Evolutionary conservation across 805 yeast genomes (phyloP).

Genomic region (Candida ortonii): DNA sequence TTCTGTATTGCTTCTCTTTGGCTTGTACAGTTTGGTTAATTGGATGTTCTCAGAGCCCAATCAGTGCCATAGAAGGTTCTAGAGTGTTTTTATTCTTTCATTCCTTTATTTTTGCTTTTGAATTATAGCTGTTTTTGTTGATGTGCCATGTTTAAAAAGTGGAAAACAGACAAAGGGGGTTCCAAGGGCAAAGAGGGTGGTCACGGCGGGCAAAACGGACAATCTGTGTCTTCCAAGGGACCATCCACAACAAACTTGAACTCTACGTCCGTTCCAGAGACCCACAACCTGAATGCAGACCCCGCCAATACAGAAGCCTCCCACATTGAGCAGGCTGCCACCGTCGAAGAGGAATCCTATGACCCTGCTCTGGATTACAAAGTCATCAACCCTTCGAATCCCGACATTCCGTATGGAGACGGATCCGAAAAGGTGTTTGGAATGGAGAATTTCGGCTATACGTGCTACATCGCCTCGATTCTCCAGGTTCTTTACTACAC

Average conservation of each 20-base stretch:
- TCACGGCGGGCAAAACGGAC: background rate
- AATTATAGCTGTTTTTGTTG: background rate
- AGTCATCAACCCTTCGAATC: constrained; percentile 19
- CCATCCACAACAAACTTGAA: constrained; percentile 1
- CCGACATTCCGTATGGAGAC: constrained; percentile 53
- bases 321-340: constrained; percentile 18
- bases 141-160: constrained; percentile 25
- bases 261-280: constrained; percentile 1
- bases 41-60: background rate
- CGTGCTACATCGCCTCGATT: constrained; percentile 93
- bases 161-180: constrained; percentile 24
- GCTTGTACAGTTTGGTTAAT: no score
- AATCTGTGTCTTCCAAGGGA: constrained; percentile 1
- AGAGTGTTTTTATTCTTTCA: background rate
- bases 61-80: constrained; percentile 1
- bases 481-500: constrained; percentile 84
- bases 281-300: background rate
- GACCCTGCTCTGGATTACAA: constrained; percentile 25
- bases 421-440: constrained; percentile 73
- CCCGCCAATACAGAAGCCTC: constrained; percentile 5
- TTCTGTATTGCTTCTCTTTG: no score
- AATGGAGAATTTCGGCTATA: constrained; percentile 83
- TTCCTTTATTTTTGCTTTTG: background rate
- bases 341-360: constrained; percentile 19
- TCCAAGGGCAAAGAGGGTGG: constrained; percentile 12